Evolutionary conservation across 192 early-diverging fungal genomes (phyloP).

Genomic region (Pilaira anomala): DNA sequence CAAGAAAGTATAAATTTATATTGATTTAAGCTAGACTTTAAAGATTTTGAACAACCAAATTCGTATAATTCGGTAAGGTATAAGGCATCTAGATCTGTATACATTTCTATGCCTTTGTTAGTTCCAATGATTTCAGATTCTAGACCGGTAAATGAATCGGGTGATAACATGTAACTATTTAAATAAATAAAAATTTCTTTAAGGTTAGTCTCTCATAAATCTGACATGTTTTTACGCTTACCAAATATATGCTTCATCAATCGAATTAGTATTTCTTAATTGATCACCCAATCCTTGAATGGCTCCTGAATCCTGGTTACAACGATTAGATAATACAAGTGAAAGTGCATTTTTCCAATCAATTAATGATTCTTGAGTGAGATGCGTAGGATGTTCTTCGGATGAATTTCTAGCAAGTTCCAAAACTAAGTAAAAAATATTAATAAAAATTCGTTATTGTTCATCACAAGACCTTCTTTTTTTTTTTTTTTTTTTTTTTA

Average conservation of each 20-base stretch:
- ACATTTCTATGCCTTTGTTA: slow-evolving; percentile 25
- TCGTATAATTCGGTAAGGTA: slow-evolving; percentile 85
- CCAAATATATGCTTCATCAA: slow-evolving; percentile 79
- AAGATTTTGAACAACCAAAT: slow-evolving; percentile 63
- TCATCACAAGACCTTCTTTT: not conserved
- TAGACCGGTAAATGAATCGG: slow-evolving; percentile 43
- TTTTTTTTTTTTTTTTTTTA: slow-evolving; percentile 3
- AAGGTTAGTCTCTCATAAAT: not conserved
- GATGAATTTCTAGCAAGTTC: slow-evolving; percentile 23
- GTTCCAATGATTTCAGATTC: not conserved
- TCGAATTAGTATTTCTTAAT: slow-evolving; percentile 51
- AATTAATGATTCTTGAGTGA: slow-evolving; percentile 33
- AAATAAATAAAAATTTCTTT: slow-evolving; percentile 6
- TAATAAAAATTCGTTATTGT: not conserved
- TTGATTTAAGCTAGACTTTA: slow-evolving; percentile 61
- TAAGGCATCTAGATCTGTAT: slow-evolving; percentile 55
- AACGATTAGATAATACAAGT: slow-evolving; percentile 84
- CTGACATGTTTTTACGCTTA: slow-evolving; percentile 32
- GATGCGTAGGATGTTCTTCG: slow-evolving; percentile 6
- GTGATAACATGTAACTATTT: slow-evolving; percentile 60
- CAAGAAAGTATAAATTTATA: slow-evolving; percentile 85
- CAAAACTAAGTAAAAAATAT: slow-evolving; percentile 10
- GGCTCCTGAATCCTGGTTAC: slow-evolving; percentile 63
- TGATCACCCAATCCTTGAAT: slow-evolving; percentile 79
- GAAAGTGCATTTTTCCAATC: slow-evolving; percentile 75